A percentile compares a stretch with the other conserved stretches of the same genome.
Conservation (phyloP, 768 basidiomycete genomes). For the Tricholoma saponaceum region DNA sequence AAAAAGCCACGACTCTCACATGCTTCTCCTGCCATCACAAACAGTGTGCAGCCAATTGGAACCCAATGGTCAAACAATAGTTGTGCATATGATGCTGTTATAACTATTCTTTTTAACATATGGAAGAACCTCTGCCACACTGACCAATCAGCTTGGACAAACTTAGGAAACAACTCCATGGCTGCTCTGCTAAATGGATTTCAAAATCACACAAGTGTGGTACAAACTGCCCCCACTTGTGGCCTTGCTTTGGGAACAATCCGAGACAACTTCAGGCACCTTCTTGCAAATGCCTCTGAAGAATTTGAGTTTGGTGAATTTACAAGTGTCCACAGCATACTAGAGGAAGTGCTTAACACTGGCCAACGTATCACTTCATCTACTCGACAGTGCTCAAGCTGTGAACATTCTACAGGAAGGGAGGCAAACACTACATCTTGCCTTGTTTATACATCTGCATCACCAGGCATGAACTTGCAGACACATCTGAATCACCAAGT, state of each 20-base stretch:
- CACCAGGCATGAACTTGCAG: background rate
- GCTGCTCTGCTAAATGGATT: background rate
- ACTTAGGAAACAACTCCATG: background rate
- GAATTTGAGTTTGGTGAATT: constrained; percentile 1
- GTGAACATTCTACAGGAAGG: background rate
- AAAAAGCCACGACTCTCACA: background rate
- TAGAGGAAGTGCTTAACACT: background rate
- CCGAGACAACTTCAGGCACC: background rate
- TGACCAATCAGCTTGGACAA: background rate
- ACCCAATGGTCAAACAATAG: constrained; percentile 21
- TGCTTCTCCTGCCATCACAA: background rate
- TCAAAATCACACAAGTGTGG: background rate
- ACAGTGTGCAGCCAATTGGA: constrained; percentile 2
- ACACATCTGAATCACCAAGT: background rate
- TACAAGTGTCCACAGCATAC: background rate
- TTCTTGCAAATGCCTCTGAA: background rate
- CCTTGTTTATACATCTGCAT: background rate
- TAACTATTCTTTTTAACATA: constrained; percentile 18
- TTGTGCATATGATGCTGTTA: constrained; percentile 28
- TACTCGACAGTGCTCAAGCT: background rate
- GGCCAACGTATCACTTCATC: background rate
- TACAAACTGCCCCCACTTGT: too few species aligned
- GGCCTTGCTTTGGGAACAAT: background rate
- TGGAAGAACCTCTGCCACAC: constrained; percentile 7
- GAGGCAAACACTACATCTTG: background rate